These are phyloP conservation scores for Cryptococcus maquisensis DNA, from an alignment of 1,284 basidiomycete species.

Conservation along the genomic window DNA sequence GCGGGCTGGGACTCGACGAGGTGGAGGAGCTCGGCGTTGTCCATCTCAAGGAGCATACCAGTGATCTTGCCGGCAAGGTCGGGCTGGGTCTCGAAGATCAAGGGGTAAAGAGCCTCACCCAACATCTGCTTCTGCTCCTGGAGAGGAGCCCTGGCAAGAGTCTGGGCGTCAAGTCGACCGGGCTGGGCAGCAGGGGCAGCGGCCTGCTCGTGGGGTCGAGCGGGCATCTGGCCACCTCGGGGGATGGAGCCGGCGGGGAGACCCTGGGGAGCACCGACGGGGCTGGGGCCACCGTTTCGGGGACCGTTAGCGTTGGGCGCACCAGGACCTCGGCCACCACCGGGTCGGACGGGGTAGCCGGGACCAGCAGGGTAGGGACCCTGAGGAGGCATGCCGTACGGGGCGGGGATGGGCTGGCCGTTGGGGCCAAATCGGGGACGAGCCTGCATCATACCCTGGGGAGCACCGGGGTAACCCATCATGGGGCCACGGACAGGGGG, in stretches of 20 bases:
- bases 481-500: slow-evolving; percentile 61
- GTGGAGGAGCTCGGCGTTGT: slow-evolving; percentile 82
- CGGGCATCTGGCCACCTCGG: slow-evolving; percentile 43
- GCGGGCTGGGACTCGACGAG: slow-evolving; percentile 75
- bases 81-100: slow-evolving; percentile 64
- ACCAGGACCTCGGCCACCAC: slow-evolving; percentile 37
- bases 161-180: slow-evolving; percentile 49
- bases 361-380: slow-evolving; percentile 53
- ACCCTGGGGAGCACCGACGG: slow-evolving; percentile 48
- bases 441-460: slow-evolving; percentile 59
- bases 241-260: slow-evolving; percentile 49
- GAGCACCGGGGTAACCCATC: slow-evolving; percentile 63
- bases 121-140: slow-evolving; percentile 97
- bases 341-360: slow-evolving; percentile 40
- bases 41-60: slow-evolving; percentile 96
- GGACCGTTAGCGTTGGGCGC: slow-evolving; percentile 53
- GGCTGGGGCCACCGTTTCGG: slow-evolving; percentile 44
- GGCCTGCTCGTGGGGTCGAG: slow-evolving; percentile 46
- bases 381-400: slow-evolving; percentile 58
- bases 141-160: slow-evolving; percentile 69
- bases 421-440: slow-evolving; percentile 76
- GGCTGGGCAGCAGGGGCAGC: slow-evolving; percentile 29
- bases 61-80: slow-evolving; percentile 96
- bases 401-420: slow-evolving; percentile 54
- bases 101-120: slow-evolving; percentile 87